Conservation (phyloP, 140 eudicot species). For the Bidens hawaiensis region DNA sequence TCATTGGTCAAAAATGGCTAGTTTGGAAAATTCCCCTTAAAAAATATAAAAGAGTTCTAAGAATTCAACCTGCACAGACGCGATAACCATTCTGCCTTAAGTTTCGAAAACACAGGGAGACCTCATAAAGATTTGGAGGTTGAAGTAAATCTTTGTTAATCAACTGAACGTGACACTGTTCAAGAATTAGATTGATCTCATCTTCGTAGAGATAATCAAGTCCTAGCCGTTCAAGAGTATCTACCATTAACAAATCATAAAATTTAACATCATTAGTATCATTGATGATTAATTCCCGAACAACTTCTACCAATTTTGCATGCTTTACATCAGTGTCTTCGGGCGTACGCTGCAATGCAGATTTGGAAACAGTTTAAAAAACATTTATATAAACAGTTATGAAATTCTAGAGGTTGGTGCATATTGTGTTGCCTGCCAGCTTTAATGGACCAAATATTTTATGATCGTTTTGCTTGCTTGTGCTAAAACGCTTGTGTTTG, state of each 20-base stretch:
- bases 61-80: conserved; percentile 27
- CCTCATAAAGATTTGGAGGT: not conserved
- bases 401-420: no score
- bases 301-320: not conserved
- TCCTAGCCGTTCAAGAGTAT: conserved; percentile 21
- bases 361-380: not conserved
- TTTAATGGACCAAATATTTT: no score
- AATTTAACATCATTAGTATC: not conserved
- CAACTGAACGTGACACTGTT: not conserved
- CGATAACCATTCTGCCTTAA: conserved; percentile 30
- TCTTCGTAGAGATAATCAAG: conserved; percentile 26
- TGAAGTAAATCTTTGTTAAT: not conserved
- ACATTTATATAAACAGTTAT: not conserved
- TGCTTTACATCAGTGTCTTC: conserved; percentile 6
- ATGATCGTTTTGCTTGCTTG: no score
- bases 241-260: conserved; percentile 20
- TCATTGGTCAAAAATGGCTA: no score
- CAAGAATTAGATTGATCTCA: conserved; percentile 17
- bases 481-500: no score
- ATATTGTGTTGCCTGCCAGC: no score
- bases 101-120: conserved; percentile 18
- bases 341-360: not conserved
- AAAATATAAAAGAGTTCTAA: no score
- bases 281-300: not conserved
- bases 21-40: no score